These are phyloP conservation scores for Candida morakotiae DNA, from an alignment of 805 yeast genomes.

Conservation along the genomic window DNA sequence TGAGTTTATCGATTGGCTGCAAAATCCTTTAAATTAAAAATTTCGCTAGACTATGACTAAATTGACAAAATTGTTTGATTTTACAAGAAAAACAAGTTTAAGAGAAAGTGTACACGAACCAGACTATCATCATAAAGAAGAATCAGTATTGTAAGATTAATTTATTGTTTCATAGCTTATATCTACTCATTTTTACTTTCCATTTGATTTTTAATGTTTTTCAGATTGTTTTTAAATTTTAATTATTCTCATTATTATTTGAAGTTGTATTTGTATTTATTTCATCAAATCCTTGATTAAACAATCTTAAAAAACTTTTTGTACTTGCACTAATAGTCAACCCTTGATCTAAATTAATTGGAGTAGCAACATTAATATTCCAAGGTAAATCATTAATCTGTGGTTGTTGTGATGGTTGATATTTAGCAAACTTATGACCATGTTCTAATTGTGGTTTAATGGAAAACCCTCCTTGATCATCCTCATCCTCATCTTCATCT, in stretches of 20 bases:
- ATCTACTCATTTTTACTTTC: too few relatives aligned
- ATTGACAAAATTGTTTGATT: slow-evolving; percentile 43
- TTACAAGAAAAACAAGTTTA: slow-evolving; percentile 41
- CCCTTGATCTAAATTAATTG: slow-evolving; percentile 2
- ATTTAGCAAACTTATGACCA: slow-evolving; percentile 6
- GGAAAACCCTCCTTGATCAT: slow-evolving; percentile 5
- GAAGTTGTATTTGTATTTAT: neutral
- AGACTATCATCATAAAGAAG: slow-evolving; percentile 23
- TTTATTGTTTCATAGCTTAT: too few relatives aligned
- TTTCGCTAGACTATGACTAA: neutral
- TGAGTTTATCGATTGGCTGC: too few relatives aligned
- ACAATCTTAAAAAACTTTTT: slow-evolving; percentile 6
- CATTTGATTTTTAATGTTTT: too few relatives aligned
- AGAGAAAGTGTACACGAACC: slow-evolving; percentile 36
- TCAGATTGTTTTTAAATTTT: too few relatives aligned
- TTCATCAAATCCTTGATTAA: slow-evolving; percentile 1
- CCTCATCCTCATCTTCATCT: too few relatives aligned
- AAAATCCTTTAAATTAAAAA: too few relatives aligned
- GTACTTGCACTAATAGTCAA: slow-evolving; percentile 8
- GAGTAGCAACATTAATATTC: neutral
- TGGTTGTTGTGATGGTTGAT: neutral
- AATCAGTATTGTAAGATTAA: slow-evolving; percentile 31
- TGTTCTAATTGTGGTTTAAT: slow-evolving; percentile 8
- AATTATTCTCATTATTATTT: neutral
- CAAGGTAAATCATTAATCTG: neutral